These are phyloP conservation scores for Hsuehochloa calcarea DNA, from an alignment of 176 grass and related monocot genomes.

Conservation along the genomic window DNA sequence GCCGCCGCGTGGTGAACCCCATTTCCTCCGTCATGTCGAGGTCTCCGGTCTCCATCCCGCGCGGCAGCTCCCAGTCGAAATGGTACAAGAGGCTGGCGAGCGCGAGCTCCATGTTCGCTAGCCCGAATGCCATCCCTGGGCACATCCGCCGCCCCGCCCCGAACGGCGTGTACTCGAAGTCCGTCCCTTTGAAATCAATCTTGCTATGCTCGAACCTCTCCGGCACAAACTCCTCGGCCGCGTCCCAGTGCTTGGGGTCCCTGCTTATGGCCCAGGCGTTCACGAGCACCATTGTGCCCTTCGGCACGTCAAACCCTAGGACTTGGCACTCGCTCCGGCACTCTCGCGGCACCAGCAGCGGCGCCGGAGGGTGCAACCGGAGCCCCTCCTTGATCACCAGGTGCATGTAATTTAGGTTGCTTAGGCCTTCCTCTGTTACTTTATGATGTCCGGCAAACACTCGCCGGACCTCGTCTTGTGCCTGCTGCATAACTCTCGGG, in stretches of 20 bases:
- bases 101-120: conserved; percentile 10
- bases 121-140: conserved; percentile 35
- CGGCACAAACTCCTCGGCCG: background rate
- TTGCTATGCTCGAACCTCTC: background rate
- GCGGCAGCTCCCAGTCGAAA: conserved; percentile 42
- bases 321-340: conserved; percentile 3
- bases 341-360: conserved; percentile 31
- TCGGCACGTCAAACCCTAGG: conserved; percentile 27
- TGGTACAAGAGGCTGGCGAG: conserved; percentile 40
- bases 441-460: background rate
- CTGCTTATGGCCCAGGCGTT: conserved; percentile 12
- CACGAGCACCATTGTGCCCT: conserved; percentile 26
- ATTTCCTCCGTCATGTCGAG: conserved; percentile 31
- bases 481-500: conserved; percentile 22
- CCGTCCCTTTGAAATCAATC: conserved; percentile 24
- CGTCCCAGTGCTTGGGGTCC: background rate
- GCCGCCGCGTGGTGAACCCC: background rate
- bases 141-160: conserved; percentile 45
- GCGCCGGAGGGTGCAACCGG: conserved; percentile 26
- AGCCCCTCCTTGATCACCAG: conserved; percentile 42
- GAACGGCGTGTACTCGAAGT: conserved; percentile 32
- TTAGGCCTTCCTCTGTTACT: background rate
- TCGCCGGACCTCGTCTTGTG: background rate
- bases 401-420: background rate
- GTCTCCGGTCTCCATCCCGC: background rate